Percentiles rank a stretch among this genome's conserved stretches.
phyloP scores from a whole-genome alignment of 768 basidiomycete species.

The Boletus vinaceobasis region DNA sequence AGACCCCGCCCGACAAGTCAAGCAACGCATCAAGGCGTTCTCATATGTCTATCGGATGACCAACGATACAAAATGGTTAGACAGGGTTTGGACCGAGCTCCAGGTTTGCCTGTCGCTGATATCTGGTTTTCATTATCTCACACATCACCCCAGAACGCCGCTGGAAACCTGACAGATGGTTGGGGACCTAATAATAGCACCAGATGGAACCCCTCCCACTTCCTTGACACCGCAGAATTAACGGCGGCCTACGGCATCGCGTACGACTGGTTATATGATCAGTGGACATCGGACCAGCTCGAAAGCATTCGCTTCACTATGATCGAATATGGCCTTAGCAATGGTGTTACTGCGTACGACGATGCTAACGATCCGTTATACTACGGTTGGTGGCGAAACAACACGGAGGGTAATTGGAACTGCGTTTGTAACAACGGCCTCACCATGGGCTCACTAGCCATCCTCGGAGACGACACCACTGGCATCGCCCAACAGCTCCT shows the following conservation, averaged over 20 bases:
- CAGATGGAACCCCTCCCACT: slow-evolving; percentile 87
- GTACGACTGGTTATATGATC: slow-evolving; percentile 94
- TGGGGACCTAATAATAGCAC: slow-evolving; percentile 65
- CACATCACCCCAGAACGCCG: slow-evolving; percentile 52
- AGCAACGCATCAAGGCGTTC: slow-evolving; percentile 89
- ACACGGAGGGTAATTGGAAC: slow-evolving; percentile 92
- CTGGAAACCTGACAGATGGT: slow-evolving; percentile 57
- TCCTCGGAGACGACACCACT: slow-evolving; percentile 77
- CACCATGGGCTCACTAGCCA: slow-evolving; percentile 85
- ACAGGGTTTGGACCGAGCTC: slow-evolving; percentile 81
- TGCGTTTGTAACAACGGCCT: slow-evolving; percentile 93
- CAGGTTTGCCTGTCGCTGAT: slow-evolving; percentile 48
- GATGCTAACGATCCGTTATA: slow-evolving; percentile 29
- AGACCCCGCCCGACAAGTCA: slow-evolving; percentile 85
- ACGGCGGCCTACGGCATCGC: slow-evolving; percentile 86
- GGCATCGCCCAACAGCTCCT: slow-evolving; percentile 69
- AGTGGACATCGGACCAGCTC: slow-evolving; percentile 74
- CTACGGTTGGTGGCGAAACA: slow-evolving; percentile 78
- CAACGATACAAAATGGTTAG: slow-evolving; percentile 88
- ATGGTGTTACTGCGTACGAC: slow-evolving; percentile 56
- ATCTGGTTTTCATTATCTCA: slow-evolving; percentile 1
- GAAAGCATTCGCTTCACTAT: slow-evolving; percentile 64
- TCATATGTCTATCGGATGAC: slow-evolving; percentile 88
- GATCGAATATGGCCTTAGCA: slow-evolving; percentile 71
- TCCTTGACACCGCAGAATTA: slow-evolving; percentile 91